Conservation (phyloP, 768 basidiomycete genomes). For the Amanita pseudoporphyria region DNA sequence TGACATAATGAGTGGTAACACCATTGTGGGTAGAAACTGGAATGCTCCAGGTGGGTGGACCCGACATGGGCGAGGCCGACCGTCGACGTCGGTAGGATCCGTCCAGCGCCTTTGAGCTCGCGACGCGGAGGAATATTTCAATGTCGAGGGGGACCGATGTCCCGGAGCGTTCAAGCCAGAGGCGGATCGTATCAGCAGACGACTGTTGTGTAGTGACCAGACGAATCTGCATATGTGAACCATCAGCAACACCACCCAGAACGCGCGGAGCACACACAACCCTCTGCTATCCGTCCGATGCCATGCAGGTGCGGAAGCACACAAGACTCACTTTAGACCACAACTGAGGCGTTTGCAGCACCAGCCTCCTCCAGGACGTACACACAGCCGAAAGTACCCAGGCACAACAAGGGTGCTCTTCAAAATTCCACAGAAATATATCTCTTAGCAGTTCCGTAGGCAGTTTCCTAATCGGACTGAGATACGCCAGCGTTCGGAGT, state of each 20-base stretch:
- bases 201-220: constrained; percentile 59
- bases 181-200: constrained; percentile 69
- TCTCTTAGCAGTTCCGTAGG: constrained; percentile 66
- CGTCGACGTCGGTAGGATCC: constrained; percentile 20
- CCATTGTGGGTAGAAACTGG: constrained; percentile 20
- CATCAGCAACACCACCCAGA: not conserved
- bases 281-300: not conserved
- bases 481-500: constrained; percentile 46
- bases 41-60: constrained; percentile 25
- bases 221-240: constrained; percentile 41
- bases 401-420: constrained; percentile 61
- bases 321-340: constrained; percentile 64
- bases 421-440: constrained; percentile 63
- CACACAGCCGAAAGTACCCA: constrained; percentile 72
- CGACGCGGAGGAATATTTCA: constrained; percentile 64
- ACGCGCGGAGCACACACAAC: no score
- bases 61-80: constrained; percentile 21
- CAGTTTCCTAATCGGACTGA: constrained; percentile 63
- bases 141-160: constrained; percentile 64
- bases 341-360: constrained; percentile 53
- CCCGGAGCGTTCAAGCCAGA: constrained; percentile 80
- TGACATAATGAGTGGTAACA: constrained; percentile 15
- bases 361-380: constrained; percentile 53
- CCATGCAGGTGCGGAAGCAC: constrained; percentile 10
- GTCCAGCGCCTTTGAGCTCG: constrained; percentile 18